These are phyloP conservation scores for Camellia sinensis DNA, from an alignment of 148 eudicot species.

Conservation along the genomic window DNA sequence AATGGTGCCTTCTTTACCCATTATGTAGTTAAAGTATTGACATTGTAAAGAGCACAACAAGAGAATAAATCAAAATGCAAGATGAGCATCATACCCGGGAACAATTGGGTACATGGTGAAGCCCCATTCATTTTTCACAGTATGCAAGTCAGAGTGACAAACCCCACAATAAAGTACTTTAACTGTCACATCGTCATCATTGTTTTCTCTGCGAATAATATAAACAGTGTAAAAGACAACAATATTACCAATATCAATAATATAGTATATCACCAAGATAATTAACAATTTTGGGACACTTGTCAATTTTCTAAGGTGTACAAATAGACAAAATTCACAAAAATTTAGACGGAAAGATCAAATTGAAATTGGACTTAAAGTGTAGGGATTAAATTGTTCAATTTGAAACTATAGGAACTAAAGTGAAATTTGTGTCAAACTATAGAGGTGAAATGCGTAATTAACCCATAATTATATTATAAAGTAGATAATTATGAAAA, in stretches of 20 bases:
- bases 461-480: too few species aligned
- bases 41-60: background rate
- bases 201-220: slow-evolving; percentile 44
- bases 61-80: background rate
- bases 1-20: background rate
- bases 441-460: too few species aligned
- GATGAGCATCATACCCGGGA: slow-evolving; percentile 42
- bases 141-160: slow-evolving; percentile 67
- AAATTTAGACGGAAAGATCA: too few species aligned
- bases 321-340: too few species aligned
- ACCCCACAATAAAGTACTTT: slow-evolving; percentile 64
- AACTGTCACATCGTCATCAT: slow-evolving; percentile 53
- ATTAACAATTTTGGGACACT: background rate
- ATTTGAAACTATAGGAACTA: too few species aligned
- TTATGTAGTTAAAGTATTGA: background rate
- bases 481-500: too few species aligned
- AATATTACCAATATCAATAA: background rate
- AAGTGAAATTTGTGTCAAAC: too few species aligned
- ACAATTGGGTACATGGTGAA: slow-evolving; percentile 58
- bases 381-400: too few species aligned
- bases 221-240: background rate
- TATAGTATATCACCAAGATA: background rate
- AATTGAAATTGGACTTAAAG: too few species aligned
- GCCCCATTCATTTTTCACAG: slow-evolving; percentile 63
- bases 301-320: too few species aligned